phyloP scores from a whole-genome alignment of 345 rosid genomes.

The Ceriops decandra region DNA sequence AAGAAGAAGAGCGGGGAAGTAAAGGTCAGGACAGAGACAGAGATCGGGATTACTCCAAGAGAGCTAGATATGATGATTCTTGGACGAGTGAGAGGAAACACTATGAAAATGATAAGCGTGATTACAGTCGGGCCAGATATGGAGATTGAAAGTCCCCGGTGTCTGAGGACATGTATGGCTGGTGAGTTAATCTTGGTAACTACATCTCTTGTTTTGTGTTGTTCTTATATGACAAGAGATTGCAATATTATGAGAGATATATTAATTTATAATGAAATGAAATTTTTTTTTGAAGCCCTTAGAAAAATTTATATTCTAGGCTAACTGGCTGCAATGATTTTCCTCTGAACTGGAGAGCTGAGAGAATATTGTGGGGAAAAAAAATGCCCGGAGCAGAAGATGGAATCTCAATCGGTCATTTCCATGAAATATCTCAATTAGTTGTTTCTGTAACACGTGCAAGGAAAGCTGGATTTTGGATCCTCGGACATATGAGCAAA shows the following conservation, averaged over 20 bases:
- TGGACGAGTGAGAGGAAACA: slow-evolving; percentile 32
- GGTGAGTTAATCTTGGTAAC: slow-evolving; percentile 12
- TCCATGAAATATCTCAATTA: not conserved
- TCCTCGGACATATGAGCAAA: too few species aligned
- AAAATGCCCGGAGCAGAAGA: not conserved
- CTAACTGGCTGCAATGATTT: too few species aligned
- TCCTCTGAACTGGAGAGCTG: too few species aligned
- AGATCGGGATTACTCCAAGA: slow-evolving; percentile 27
- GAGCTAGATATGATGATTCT: slow-evolving; percentile 30
- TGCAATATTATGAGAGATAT: not conserved
- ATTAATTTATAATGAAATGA: too few species aligned
- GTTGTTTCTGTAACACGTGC: not conserved
- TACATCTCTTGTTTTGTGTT: not conserved
- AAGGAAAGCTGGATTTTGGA: too few species aligned
- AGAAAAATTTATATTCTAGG: not conserved
- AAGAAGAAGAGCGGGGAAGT: slow-evolving; percentile 30
- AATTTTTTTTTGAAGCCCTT: not conserved
- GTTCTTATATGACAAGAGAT: not conserved
- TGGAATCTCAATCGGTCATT: not conserved
- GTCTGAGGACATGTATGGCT: not conserved
- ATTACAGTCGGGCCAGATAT: not conserved
- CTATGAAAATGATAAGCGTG: too few species aligned
- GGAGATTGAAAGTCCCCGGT: not conserved
- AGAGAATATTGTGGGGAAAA: not conserved
- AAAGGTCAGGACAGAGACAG: slow-evolving; percentile 21